Percentiles rank a stretch among this genome's conserved stretches.
These are phyloP conservation scores for Talaromyces pinophilus DNA, from an alignment of 2,329 filamentous ascomycete species.

Conservation along the genomic window DNA sequence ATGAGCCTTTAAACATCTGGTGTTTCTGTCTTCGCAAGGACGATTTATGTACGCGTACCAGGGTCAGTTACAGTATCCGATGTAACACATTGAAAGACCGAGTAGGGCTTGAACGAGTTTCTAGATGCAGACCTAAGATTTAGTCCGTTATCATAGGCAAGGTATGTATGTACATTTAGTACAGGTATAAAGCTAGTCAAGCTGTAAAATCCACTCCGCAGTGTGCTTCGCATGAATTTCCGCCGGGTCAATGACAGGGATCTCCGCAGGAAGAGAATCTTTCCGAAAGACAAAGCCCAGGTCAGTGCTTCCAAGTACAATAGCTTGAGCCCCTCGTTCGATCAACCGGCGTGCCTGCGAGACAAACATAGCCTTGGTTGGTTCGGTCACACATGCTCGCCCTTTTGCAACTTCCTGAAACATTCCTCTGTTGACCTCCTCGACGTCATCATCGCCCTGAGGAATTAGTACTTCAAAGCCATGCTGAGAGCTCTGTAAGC, in stretches of 20 bases:
- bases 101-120: background rate
- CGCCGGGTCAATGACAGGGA: background rate
- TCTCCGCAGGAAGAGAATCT: background rate
- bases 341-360: background rate
- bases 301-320: constrained; percentile 7
- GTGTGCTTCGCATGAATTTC: background rate
- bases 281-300: background rate
- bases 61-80: background rate
- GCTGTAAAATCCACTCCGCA: background rate
- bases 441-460: background rate
- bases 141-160: background rate
- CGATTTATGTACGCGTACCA: background rate
- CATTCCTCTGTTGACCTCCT: background rate
- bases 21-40: background rate
- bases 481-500: background rate
- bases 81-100: background rate
- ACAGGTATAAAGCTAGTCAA: background rate
- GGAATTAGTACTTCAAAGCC: background rate
- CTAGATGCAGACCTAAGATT: background rate
- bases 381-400: background rate
- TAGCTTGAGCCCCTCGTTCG: constrained; percentile 2
- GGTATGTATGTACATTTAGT: background rate
- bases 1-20: background rate
- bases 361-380: background rate
- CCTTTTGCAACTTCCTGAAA: background rate